Evolutionary conservation across 2,329 filamentous ascomycete species (phyloP), one percentile per base, ranked within the genome.

Genomic region (Diaporthe sp.): DNA sequence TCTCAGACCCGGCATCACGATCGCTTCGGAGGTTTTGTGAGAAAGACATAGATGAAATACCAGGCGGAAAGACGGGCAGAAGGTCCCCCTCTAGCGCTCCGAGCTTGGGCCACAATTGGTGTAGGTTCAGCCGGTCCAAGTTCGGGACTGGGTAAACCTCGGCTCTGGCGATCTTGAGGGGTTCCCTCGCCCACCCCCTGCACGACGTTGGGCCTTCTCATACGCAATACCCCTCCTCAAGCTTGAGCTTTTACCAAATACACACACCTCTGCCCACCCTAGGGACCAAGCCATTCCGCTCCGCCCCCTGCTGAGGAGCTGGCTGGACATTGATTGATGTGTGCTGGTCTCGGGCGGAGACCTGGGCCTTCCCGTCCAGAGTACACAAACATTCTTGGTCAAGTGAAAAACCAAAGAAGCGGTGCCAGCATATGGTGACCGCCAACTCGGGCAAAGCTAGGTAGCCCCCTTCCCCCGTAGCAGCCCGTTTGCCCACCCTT

Each of bases 71-170:
- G n/a, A 55, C 66, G 69, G 69, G 55, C 66, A 75, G 75, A 61
- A 71, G 42, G 30, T 17, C n/a, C 38, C 45, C 38, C 47, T 42
- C 73, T 76, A 76, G 75, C 73, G 75, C 57, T 55, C 25, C 30
- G 33, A n/a, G 8, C 17, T 17, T 35, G 30, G 38, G 17, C n/a
- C 28, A 55, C 25, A 22, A 61, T 52, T 58, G 57, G 66, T 40
- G 47, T 42, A 69, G 30, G 68, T 52, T 25, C 19, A 35, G 58
- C 66, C 75, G 73, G 76, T 66, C 47, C 25, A 76, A 69, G 64
- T 68, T 71, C 76, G 76, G 76, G 15, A 40, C 58, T 69, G 75
- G 75, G 17, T 76, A 71, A 74, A 68, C 69, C 33, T 75, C 75
- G 75, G 75, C 40, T 68, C 60, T 47, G 66, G 12, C 60, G 40